Conservation (phyloP, 495 filamentous ascomycete species). For the Venustampulla echinocandica region DNA sequence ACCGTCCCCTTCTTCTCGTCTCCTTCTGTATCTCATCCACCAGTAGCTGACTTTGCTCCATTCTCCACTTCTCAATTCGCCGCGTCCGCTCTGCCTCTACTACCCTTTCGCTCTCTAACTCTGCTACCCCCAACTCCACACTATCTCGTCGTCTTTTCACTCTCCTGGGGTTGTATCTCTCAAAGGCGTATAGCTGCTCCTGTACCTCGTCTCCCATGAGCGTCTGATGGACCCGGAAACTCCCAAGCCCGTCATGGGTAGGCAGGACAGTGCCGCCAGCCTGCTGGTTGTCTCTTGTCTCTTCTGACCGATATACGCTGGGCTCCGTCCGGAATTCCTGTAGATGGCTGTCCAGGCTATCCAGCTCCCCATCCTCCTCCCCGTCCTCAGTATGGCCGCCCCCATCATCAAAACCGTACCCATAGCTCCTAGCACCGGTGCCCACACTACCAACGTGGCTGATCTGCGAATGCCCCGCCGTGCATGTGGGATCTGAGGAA, state of each 20-base stretch:
- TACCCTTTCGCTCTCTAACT: constrained; percentile 49
- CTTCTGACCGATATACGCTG: constrained; percentile 27
- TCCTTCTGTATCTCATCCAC: constrained; percentile 84
- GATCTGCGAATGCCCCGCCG: constrained; percentile 62
- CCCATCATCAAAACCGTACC: constrained; percentile 35
- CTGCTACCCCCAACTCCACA: constrained; percentile 40
- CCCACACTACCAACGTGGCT: constrained; percentile 82
- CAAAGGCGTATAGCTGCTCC: constrained; percentile 77
- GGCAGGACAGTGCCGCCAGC: constrained; percentile 51
- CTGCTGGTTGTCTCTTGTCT: constrained; percentile 14
- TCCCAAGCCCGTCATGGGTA: constrained; percentile 83
- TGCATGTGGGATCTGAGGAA: constrained; percentile 64
- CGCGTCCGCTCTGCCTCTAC: constrained; percentile 61
- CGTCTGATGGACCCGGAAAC: constrained; percentile 49
- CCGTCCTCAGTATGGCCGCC: constrained; percentile 36
- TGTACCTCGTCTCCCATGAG: constrained; percentile 46
- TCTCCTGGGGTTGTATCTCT: constrained; percentile 66
- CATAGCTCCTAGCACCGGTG: constrained; percentile 47
- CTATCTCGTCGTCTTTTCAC: constrained; percentile 59
- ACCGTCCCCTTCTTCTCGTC: constrained; percentile 54
- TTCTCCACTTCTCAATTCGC: constrained; percentile 82
- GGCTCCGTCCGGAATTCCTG: constrained; percentile 68
- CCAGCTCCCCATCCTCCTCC: constrained; percentile 67
- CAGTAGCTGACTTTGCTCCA: constrained; percentile 79
- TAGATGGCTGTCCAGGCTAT: constrained; percentile 84